Percentiles rank a stretch among this genome's conserved stretches.
Conservation (phyloP, 31 red algal genomes). For the Bonnemaisonia californica region DNA sequence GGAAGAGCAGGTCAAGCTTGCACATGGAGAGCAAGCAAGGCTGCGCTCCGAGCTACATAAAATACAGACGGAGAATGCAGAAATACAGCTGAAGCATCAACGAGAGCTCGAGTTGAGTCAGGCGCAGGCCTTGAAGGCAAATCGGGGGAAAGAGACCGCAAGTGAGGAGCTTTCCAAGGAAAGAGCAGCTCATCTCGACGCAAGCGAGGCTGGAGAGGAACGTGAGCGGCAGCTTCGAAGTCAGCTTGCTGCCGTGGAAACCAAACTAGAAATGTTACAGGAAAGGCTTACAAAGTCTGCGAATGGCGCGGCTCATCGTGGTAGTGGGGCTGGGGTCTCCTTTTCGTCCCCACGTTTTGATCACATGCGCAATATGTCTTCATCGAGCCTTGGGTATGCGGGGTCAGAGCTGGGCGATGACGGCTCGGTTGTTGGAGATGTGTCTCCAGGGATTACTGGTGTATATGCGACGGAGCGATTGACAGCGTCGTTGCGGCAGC, state of each 20-base stretch:
- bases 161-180: slow-evolving; percentile 51
- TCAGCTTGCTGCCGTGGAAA: slow-evolving; percentile 40
- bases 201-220: slow-evolving; percentile 35
- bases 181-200: slow-evolving; percentile 45
- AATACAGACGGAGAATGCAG: slow-evolving; percentile 20
- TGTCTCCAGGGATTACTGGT: slow-evolving; percentile 27
- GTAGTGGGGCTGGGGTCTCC: background rate
- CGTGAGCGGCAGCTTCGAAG: slow-evolving; percentile 35
- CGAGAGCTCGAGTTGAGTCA: slow-evolving; percentile 16
- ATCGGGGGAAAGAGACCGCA: slow-evolving; percentile 41
- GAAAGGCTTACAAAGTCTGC: slow-evolving; percentile 11
- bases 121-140: slow-evolving; percentile 23
- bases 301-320: background rate
- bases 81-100: slow-evolving; percentile 30
- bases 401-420: slow-evolving; percentile 24
- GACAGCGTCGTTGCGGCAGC: slow-evolving; percentile 54
- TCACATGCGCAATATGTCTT: slow-evolving; percentile 4
- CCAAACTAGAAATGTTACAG: slow-evolving; percentile 34
- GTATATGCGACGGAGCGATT: slow-evolving; percentile 65
- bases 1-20: slow-evolving; percentile 55
- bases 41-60: slow-evolving; percentile 31
- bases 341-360: slow-evolving; percentile 20
- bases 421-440: slow-evolving; percentile 16
- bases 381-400: slow-evolving; percentile 27
- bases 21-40: slow-evolving; percentile 25